phyloP scores from a whole-genome alignment of 352 stramenopile species.

The Globisporangium rhizosaccharum region DNA sequence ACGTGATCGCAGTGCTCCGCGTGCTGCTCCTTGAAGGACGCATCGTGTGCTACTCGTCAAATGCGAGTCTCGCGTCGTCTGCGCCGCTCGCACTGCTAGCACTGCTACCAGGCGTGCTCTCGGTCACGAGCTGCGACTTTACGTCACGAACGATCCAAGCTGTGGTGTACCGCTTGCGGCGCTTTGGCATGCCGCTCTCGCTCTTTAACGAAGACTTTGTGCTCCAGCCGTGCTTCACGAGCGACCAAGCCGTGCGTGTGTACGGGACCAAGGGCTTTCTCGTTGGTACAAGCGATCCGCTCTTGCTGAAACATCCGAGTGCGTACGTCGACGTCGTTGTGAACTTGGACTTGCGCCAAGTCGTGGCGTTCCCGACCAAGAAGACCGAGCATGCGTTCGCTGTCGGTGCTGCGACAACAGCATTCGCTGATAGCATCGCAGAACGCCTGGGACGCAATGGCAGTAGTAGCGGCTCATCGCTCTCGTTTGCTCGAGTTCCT shows the following conservation, averaged over 20 bases:
- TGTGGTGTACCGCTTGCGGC: constrained; percentile 30
- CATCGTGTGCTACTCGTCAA: constrained; percentile 69
- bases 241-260: constrained; percentile 19
- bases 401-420: constrained; percentile 35
- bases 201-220: constrained; percentile 32
- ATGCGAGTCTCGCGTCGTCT: constrained; percentile 41
- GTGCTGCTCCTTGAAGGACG: constrained; percentile 72
- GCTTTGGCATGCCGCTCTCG: constrained; percentile 41
- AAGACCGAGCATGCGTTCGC: constrained; percentile 49
- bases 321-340: constrained; percentile 52
- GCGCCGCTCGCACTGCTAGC: constrained; percentile 48
- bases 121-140: constrained; percentile 22
- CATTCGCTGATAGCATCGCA: constrained; percentile 24
- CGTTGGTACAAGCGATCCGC: constrained; percentile 42
- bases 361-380: constrained; percentile 44
- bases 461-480: constrained; percentile 7
- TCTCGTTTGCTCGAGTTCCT: background rate
- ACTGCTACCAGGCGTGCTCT: constrained; percentile 43
- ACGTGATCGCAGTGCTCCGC: constrained; percentile 62
- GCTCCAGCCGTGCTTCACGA: constrained; percentile 47
- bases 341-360: constrained; percentile 47
- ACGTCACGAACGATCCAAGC: constrained; percentile 36
- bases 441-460: constrained; percentile 25
- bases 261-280: constrained; percentile 39
- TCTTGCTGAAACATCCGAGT: constrained; percentile 47